Conservation (phyloP, 768 basidiomycete species). For the Tricholoma furcatifolium region DNA sequence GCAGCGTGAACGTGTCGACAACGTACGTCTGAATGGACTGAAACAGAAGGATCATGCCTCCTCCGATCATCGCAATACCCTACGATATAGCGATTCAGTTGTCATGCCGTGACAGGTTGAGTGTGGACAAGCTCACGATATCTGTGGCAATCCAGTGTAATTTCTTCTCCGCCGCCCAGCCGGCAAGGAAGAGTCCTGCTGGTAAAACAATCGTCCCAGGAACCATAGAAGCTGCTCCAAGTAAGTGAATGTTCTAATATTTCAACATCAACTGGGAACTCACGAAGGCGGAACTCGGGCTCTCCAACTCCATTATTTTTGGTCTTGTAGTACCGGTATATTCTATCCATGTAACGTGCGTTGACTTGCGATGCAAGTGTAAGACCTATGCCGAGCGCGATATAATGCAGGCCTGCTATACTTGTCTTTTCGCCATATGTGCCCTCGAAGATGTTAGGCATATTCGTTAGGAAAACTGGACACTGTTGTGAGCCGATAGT, state of each 20-base stretch:
- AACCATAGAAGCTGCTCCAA: constrained; percentile 52
- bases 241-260: neutral
- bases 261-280: constrained; percentile 15
- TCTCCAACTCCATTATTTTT: constrained; percentile 48
- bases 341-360: constrained; percentile 52
- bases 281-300: constrained; percentile 51
- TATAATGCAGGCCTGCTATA: constrained; percentile 66
- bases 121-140: constrained; percentile 42
- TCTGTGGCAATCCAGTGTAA: constrained; percentile 73
- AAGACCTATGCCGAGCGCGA: constrained; percentile 69
- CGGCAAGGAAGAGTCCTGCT: constrained; percentile 62
- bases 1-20: constrained; percentile 62
- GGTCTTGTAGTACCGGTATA: constrained; percentile 49
- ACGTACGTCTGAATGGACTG: constrained; percentile 67
- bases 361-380: constrained; percentile 50
- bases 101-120: too few relatives aligned
- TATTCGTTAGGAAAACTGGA: constrained; percentile 65
- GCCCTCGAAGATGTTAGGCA: constrained; percentile 55
- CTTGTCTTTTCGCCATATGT: constrained; percentile 56
- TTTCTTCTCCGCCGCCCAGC: constrained; percentile 61
- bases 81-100: constrained; percentile 18
- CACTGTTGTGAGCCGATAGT: neutral
- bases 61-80: constrained; percentile 59
- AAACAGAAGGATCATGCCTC: constrained; percentile 57
- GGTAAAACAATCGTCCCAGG: constrained; percentile 61